Evolutionary conservation across 1,284 basidiomycete species (phyloP), one percentile per base, ranked within the genome.

Genomic region (Ustilago curta): DNA sequence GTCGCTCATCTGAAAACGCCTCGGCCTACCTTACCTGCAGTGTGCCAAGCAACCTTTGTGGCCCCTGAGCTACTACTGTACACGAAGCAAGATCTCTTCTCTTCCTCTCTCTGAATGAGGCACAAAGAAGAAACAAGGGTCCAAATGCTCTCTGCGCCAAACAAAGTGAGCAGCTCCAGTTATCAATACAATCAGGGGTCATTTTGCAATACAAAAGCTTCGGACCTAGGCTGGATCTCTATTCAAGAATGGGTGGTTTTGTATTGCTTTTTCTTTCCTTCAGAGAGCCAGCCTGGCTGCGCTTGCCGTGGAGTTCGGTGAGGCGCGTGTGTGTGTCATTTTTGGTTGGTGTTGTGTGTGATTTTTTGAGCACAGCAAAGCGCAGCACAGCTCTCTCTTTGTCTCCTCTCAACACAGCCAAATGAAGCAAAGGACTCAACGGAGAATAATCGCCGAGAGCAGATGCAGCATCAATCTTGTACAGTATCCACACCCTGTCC

Each of bases 391-490:
- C 52, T 42, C 18, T 44, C 47, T 25, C n/a, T n/a, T n/a, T n/a
- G n/a, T n/a, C n/a, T n/a, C n/a, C n/a, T n/a, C 40, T 19, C 50
- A 42, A 29, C 52, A 44, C 14, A 19, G 40, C 39, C 40, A 35
- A 27, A 48, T 57, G 52, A 27, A 31, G 23, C 39, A 25, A 47
- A 27, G 12, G 32, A n/a, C 42, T n/a, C 29, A 14, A 47, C 54
- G 44, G 44, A 56, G 54, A 29, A 56, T 27, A 47, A 45, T 56
- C 54, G 43, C 44, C 54, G 54, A 56, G 54, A 37, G 8, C 43
- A 37, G 35, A 14, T 16, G 35, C 35, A 37, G 35, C 35, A 14
- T 23, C 35, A 35, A 37, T 50, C n/a, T 19, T n/a, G 27, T 27
- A 2, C 21, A 19, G 31, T 27, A 18, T 48, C 47, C 27, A 32